These are phyloP conservation scores for Fragaria ananassa DNA, from an alignment of 306 rosid genomes.

Conservation along the genomic window DNA sequence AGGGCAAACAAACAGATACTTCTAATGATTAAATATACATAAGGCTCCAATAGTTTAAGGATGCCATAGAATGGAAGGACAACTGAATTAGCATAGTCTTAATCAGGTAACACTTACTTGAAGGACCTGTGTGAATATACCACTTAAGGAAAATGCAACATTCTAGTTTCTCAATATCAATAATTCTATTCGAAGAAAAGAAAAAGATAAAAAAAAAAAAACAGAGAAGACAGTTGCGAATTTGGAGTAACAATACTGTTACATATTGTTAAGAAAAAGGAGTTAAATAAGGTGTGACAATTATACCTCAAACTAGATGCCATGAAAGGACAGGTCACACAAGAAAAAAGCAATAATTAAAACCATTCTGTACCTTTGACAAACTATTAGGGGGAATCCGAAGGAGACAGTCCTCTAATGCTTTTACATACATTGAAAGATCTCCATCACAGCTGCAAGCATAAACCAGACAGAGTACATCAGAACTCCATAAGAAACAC, in stretches of 20 bases:
- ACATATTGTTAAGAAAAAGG: neutral
- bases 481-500: neutral
- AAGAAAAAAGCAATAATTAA: neutral
- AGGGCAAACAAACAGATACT: slow-evolving; percentile 3
- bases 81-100: neutral
- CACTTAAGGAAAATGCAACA: neutral
- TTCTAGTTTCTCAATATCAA: neutral
- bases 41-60: neutral
- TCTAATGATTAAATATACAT: neutral
- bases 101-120: neutral
- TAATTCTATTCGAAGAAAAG: neutral
- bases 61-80: neutral
- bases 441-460: slow-evolving; percentile 66
- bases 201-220: neutral
- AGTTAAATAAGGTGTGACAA: neutral
- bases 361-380: slow-evolving; percentile 59
- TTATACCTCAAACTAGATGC: slow-evolving; percentile 3
- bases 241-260: neutral
- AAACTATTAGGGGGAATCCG: slow-evolving; percentile 87
- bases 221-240: neutral
- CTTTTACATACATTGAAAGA: slow-evolving; percentile 64
- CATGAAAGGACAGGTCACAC: slow-evolving; percentile 5
- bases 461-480: slow-evolving; percentile 23
- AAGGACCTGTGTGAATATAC: neutral
- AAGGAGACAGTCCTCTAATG: slow-evolving; percentile 58